phyloP scores from a whole-genome alignment of 2,329 filamentous ascomycete species.

The Ilyonectria robusta region DNA sequence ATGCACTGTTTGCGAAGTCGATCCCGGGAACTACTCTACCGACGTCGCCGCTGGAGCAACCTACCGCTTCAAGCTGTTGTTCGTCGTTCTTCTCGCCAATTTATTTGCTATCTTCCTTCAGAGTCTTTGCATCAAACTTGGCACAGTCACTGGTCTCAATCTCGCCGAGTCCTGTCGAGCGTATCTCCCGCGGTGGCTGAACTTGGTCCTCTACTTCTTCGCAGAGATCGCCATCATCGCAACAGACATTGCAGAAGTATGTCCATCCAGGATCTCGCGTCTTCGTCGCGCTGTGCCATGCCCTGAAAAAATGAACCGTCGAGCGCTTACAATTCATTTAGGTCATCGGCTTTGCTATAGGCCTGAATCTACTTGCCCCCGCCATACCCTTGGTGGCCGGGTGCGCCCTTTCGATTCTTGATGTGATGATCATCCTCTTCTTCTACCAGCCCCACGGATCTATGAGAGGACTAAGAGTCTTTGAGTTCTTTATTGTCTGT shows the following conservation, averaged over 20 bases:
- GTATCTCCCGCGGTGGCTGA: slow-evolving; percentile 77
- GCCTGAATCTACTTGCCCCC: slow-evolving; percentile 75
- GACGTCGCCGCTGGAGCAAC: slow-evolving; percentile 78
- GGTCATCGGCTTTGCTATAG: slow-evolving; percentile 81
- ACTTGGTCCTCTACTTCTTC: slow-evolving; percentile 72
- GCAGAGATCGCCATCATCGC: slow-evolving; percentile 79
- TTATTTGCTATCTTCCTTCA: slow-evolving; percentile 80
- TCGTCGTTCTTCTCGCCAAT: slow-evolving; percentile 78
- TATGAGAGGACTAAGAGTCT: slow-evolving; percentile 72
- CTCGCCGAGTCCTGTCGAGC: slow-evolving; percentile 76
- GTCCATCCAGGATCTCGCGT: background rate
- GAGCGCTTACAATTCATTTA: slow-evolving; percentile 13
- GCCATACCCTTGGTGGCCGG: slow-evolving; percentile 76
- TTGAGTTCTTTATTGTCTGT: slow-evolving; percentile 74
- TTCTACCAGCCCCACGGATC: slow-evolving; percentile 74
- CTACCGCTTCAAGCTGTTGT: slow-evolving; percentile 76
- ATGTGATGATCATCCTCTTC: slow-evolving; percentile 77
- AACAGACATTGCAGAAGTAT: slow-evolving; percentile 76
- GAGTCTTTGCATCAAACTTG: slow-evolving; percentile 77
- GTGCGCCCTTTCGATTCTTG: slow-evolving; percentile 77
- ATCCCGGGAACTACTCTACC: slow-evolving; percentile 78
- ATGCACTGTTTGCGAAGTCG: slow-evolving; percentile 55
- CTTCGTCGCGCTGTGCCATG: background rate
- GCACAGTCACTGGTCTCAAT: slow-evolving; percentile 77
- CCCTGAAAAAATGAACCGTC: too few species aligned